Base-by-base conservation (phyloP, 164 flowering plant species). In the Aristolochia californica region DNA sequence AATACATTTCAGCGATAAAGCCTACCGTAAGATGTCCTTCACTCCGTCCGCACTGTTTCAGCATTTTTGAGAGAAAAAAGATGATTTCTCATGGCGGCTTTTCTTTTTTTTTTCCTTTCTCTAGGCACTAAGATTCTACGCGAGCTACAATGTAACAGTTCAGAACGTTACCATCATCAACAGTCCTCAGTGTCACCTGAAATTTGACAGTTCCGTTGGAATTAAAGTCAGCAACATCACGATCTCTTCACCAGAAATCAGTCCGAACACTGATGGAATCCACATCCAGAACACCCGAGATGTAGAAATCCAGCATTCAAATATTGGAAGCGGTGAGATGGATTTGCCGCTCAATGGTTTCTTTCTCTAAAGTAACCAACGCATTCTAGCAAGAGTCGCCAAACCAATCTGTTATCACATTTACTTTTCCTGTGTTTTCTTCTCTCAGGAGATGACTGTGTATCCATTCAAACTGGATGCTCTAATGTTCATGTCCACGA, bases 241-340 rank as follows among this genome's bases (percentile, higher is more conserved):
- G 0, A 81, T 91, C 50, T 74, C 80, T 53, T 80, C 95, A 0
- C 97, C 97, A 0, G 91, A 63, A 56, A 62, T 57, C 26, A 90
- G 97, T 66, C 89, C 94, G 0, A 91, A 88, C 76, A 91, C 97
- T 0, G 96, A 91, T 40, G 97, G 97, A 22, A 88, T 91, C 66
- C 97, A 91, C 73, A 75, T 91, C 24, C 89, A 83, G 30, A 82
- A 83, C 71, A 75, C 89, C 43, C 61, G 59, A 48, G 78, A 88
- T 57, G 96, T 88, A 0, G 84, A 77, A 66, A 84, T 91, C 57
- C 73, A 72, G 5, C 75, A 84, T 56, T 81, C 84, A 56, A 74
- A 70, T 53, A 79, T 91, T 43, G 89, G 69, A 17, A 75, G 80
- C 49, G 96, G 97, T 87, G 74, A 64, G 69, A 0, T 5, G 4